Base-by-base conservation (phyloP, 441 rosid genomes). In the Corymbia calophylla region DNA sequence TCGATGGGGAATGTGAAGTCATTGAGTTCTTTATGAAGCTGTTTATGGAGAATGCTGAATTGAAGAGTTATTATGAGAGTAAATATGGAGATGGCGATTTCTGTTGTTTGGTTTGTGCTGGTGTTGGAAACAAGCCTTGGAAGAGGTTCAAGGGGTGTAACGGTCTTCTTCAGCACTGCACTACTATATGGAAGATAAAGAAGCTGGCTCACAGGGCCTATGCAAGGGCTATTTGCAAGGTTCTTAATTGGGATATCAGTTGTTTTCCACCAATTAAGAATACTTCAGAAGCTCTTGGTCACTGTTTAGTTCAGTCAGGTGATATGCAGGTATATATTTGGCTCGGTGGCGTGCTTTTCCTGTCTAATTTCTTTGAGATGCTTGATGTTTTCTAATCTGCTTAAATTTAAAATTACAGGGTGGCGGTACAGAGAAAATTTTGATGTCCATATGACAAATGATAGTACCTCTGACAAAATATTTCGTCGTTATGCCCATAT, bases 201-300 rank as follows among this genome's bases (percentile, higher is more conserved):
- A 92, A 82, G 91, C 91, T 31, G 86, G 96, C 96, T 73, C 95
- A 95, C 89, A 91, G 92, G 89, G 95, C 94, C 82, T 93, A 90
- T 89, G 96, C 92, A 73, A 91, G 88, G 88, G 94, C 93, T 56
- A 89, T 93, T 60, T 95, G 94, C 91, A 88, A 90, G 91, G 92
- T 94, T 88, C 92, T 95, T 90, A 95, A 94, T 87, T 93, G 97
- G 94, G 96, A 94, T 89, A 27, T 91, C 87, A 89, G 91, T 49
- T 80, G 18, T 89, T 93, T 94, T 86, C 93, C 94, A 31, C 81
- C 66, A 23, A 91, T 89, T 87, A 73, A 91, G 32, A 81, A 32
- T 88, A 93, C 91, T 80, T 89, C 88, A 1, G 86, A 88, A 88
- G 91, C 92, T 89, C 90, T 87, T 14, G n/a, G 92, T 62, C 89